Evolutionary conservation across 1,139 yeast species (phyloP).

Genomic region (Geotrichum europaeum): DNA sequence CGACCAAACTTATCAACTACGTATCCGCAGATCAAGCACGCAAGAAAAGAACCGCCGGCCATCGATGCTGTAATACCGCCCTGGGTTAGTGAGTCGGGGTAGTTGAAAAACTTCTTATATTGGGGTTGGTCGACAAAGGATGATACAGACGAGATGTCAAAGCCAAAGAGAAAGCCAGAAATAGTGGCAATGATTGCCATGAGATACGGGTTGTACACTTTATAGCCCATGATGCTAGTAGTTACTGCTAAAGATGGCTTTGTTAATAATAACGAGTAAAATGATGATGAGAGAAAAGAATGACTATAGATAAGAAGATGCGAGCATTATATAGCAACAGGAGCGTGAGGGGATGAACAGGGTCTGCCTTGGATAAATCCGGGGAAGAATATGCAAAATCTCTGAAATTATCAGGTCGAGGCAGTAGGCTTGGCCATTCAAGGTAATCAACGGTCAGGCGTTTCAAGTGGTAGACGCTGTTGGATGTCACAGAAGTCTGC

Average conservation of each 20-base stretch:
- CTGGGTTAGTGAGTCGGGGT: slow-evolving; percentile 45
- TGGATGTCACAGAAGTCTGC: neutral
- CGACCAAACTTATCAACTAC: slow-evolving; percentile 73
- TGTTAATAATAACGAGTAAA: neutral
- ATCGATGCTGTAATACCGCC: slow-evolving; percentile 96
- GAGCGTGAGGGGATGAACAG: neutral
- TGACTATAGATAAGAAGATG: neutral
- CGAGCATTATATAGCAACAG: neutral
- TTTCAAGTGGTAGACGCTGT: neutral
- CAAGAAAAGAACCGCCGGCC: slow-evolving; percentile 75
- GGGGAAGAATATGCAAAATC: neutral
- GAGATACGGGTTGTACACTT: slow-evolving; percentile 36
- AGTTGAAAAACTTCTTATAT: slow-evolving; percentile 39
- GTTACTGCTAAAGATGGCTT: neutral
- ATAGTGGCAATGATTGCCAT: slow-evolving; percentile 57
- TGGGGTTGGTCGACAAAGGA: slow-evolving; percentile 75
- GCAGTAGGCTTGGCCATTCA: neutral
- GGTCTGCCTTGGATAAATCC: neutral
- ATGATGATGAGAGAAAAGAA: neutral
- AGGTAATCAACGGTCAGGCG: neutral
- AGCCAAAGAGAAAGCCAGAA: slow-evolving; percentile 95
- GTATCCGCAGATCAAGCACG: slow-evolving; percentile 34
- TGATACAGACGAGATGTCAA: slow-evolving; percentile 87
- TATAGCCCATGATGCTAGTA: slow-evolving; percentile 19
- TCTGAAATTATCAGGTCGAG: neutral